Percentiles rank a stretch among this genome's conserved stretches.
These are phyloP conservation scores for Butyriboletus loyo DNA, from an alignment of 768 basidiomycete species.

Conservation along the genomic window DNA sequence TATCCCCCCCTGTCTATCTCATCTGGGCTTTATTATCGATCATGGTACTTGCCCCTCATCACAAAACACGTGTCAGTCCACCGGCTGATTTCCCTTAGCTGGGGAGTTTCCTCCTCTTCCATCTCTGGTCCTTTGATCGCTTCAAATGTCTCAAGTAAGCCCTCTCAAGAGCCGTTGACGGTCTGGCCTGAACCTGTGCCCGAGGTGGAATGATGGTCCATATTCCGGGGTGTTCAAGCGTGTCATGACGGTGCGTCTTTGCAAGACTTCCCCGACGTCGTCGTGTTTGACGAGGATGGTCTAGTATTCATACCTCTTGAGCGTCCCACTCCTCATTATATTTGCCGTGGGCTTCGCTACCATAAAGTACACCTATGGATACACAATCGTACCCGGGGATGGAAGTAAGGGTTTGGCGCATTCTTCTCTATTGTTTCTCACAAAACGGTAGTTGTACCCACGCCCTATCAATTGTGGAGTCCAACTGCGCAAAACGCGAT, in stretches of 20 bases:
- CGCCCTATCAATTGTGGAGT: conserved; percentile 60
- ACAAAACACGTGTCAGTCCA: too few relatives aligned
- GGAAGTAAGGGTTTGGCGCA: conserved; percentile 37
- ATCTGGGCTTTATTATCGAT: conserved; percentile 58
- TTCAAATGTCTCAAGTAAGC: conserved; percentile 70
- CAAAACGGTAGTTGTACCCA: conserved; percentile 53
- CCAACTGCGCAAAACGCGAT: conserved; percentile 43
- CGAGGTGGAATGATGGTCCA: conserved; percentile 67
- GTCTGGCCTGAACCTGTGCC: neutral
- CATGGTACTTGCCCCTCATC: conserved; percentile 35
- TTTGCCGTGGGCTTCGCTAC: conserved; percentile 62
- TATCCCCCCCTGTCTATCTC: conserved; percentile 57
- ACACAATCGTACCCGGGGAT: conserved; percentile 37
- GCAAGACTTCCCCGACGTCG: neutral
- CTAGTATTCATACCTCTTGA: conserved; percentile 70
- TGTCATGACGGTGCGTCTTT: conserved; percentile 70
- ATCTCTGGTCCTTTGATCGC: conserved; percentile 77
- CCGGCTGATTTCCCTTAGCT: conserved; percentile 38
- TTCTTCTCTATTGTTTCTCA: neutral
- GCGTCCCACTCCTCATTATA: conserved; percentile 54
- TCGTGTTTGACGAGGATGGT: neutral
- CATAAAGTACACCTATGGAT: conserved; percentile 77
- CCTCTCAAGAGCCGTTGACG: neutral
- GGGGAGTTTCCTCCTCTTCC: conserved; percentile 60
- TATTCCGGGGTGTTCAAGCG: conserved; percentile 78